Evolutionary conservation across 2,329 filamentous ascomycete species (phyloP).

Genomic region (Shiraia sp.): DNA sequence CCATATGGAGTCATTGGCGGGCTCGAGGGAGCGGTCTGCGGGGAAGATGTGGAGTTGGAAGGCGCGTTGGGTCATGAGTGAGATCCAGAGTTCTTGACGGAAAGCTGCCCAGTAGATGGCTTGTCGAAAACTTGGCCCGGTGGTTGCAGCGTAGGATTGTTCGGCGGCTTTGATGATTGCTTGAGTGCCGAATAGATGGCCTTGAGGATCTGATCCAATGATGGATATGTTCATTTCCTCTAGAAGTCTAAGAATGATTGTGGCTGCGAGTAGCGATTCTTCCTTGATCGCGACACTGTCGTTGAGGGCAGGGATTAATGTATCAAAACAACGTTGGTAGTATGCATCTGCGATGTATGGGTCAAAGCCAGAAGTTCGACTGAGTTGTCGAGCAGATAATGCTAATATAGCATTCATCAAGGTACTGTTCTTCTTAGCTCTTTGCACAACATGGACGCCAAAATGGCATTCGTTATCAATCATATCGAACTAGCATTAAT

Average conservation of each 20-base stretch:
- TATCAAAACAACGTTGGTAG: conserved; percentile 47
- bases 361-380: conserved; percentile 45
- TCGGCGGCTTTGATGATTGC: conserved; percentile 42
- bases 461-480: conserved; percentile 41
- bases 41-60: conserved; percentile 44
- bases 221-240: conserved; percentile 50
- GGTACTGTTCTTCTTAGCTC: conserved; percentile 43
- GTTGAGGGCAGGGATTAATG: conserved; percentile 46
- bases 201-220: conserved; percentile 41
- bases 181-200: conserved; percentile 46
- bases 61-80: conserved; percentile 42
- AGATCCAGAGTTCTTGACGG: conserved; percentile 44
- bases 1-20: conserved; percentile 47
- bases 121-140: conserved; percentile 38
- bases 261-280: conserved; percentile 47
- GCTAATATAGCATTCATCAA: conserved; percentile 50
- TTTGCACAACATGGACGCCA: conserved; percentile 39
- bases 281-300: conserved; percentile 46
- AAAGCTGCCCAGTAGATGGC: conserved; percentile 46
- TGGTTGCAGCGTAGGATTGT: conserved; percentile 36
- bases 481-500: conserved; percentile 38
- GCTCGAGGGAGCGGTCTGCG: conserved; percentile 45
- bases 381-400: conserved; percentile 48
- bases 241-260: conserved; percentile 46
- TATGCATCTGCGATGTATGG: conserved; percentile 49